Base-by-base conservation (phyloP, 78 protist species). In the Mantamonas sphyraenae region DNA sequence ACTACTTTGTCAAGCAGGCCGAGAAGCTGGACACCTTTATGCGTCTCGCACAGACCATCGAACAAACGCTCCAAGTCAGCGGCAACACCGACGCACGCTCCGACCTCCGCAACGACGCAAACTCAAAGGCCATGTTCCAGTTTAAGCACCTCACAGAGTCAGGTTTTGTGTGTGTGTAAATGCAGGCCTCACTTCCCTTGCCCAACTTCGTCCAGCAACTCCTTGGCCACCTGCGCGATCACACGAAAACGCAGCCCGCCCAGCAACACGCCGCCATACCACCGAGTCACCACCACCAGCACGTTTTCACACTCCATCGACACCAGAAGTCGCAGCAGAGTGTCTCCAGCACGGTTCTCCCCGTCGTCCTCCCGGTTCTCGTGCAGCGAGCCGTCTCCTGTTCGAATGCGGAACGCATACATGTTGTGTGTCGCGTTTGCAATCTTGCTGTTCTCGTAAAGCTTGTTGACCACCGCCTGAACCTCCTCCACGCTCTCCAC, bases 321-420 rank as follows among this genome's bases (percentile, higher is more conserved):
- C 53, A 26, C 47, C 65, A 79, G 26, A 39, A 74, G 63, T 39
- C 63, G 65, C 33, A 72, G 26, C 74, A 79, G 73, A 26, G 70
- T 79, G 8, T 72, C 79, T n/a, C 84, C 79, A 42, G 84, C 84
- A 7, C 79, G 79, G 40, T 38, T 78, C 34, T 79, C 84, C 24
- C 84, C 84, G 71, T 79, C 84, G 26, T 79, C 84, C 43, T 79
- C 63, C 39, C 42, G 57, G 38, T 72, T 68, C 64, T 79, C 84
- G 67, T 33, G 19, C 10, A 79, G 37, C 59, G 50, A 47, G 26
- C 83, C 83, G 66, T 79, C 59, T 22, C 31, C 35, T 38, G 63
- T 42, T 57, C 65, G 50, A 19, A 72, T 47, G 33, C 84, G 61
- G 71, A 45, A 79, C 38, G 84, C 74, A 57, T 64, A 70, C 74